Evolutionary conservation across 345 rosid genomes (phyloP).

Genomic region (Eucalyptus microcorys): DNA sequence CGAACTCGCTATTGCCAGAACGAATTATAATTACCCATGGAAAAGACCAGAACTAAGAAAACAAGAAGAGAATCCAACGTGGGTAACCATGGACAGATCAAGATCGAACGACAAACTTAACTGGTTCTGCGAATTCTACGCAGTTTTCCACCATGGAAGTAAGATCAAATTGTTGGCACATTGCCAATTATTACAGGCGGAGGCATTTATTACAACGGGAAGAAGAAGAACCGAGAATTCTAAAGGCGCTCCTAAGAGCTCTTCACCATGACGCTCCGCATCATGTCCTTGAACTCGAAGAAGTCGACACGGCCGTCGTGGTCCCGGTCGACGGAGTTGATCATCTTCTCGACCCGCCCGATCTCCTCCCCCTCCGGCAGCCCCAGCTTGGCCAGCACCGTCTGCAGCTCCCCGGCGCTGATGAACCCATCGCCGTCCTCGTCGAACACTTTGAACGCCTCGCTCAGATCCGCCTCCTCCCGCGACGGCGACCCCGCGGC

Average conservation of each 20-base stretch:
- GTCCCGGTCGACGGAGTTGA: slow-evolving; percentile 64
- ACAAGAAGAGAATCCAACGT: background rate
- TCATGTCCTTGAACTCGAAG: slow-evolving; percentile 91
- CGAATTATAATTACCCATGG: background rate
- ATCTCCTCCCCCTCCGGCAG: slow-evolving; percentile 60
- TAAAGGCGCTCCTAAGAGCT: background rate
- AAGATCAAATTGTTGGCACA: background rate
- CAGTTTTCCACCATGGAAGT: background rate
- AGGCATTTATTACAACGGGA: background rate
- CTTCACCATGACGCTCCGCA: slow-evolving; percentile 36
- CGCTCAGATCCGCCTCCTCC: slow-evolving; percentile 68
- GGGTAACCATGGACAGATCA: background rate
- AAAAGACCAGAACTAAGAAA: background rate
- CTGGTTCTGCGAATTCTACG: background rate
- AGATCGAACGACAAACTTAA: background rate
- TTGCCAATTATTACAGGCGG: background rate
- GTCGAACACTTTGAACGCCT: slow-evolving; percentile 93
- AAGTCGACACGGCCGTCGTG: slow-evolving; percentile 85
- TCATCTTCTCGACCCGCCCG: slow-evolving; percentile 68
- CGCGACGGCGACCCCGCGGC: background rate
- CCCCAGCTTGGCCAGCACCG: slow-evolving; percentile 63
- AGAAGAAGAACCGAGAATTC: background rate
- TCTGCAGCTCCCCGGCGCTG: slow-evolving; percentile 65
- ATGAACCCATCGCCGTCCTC: slow-evolving; percentile 86
- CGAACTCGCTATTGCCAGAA: background rate